These are phyloP conservation scores for Peribolospora baueri DNA, from an alignment of 768 basidiomycete genomes.

Conservation along the genomic window DNA sequence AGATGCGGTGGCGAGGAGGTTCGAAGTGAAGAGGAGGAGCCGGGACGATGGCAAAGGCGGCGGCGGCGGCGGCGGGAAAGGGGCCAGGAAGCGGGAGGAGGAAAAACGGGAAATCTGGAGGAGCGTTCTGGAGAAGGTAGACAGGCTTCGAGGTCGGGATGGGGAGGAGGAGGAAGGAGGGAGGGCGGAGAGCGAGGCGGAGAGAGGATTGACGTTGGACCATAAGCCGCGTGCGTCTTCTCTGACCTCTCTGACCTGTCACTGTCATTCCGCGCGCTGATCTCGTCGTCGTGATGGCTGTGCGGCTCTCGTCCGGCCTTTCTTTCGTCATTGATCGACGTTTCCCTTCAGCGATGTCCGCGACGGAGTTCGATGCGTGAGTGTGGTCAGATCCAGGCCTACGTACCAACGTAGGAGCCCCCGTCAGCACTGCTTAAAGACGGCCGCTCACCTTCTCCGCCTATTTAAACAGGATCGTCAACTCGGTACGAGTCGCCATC, in stretches of 20 bases:
- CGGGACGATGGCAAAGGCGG: no score
- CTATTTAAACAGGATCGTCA: conserved; percentile 27
- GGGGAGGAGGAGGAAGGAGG: background rate
- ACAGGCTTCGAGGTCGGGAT: background rate
- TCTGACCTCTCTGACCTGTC: background rate
- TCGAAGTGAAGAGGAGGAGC: background rate
- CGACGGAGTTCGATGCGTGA: conserved; percentile 48
- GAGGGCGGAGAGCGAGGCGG: background rate
- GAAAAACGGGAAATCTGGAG: background rate
- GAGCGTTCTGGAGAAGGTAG: background rate
- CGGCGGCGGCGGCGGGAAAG: no score
- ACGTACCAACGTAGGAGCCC: conserved; percentile 6
- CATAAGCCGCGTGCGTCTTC: background rate
- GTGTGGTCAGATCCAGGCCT: background rate
- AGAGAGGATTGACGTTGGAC: background rate
- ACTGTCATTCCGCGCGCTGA: conserved; percentile 23
- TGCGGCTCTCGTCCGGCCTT: background rate
- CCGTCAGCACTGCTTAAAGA: background rate
- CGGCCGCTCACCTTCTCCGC: background rate
- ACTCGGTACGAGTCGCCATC: conserved; percentile 45
- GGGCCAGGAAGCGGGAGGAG: background rate
- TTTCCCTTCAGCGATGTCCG: conserved; percentile 50
- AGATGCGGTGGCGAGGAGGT: background rate
- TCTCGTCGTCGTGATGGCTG: background rate
- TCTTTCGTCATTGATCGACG: conserved; percentile 2